Evolutionary conservation across 176 grass and related monocot genomes (phyloP), one percentile per base, ranked within the genome.

Genomic region (Guadua angustifolia): DNA sequence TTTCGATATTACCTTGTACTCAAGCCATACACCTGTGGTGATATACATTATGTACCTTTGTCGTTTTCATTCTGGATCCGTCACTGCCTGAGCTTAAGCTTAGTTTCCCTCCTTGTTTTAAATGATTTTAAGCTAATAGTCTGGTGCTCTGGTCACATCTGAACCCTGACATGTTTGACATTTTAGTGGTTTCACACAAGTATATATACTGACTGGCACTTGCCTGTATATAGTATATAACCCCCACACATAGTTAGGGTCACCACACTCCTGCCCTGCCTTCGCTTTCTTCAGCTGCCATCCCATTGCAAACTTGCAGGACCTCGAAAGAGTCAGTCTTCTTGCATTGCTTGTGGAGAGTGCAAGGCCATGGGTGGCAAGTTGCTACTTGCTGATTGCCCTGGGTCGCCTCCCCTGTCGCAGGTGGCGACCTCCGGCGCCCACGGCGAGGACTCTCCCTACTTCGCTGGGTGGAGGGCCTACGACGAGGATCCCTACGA

Each of bases 401-500:
- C 68, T 8, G 79, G 10, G 22, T 4, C 81, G 50, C 46, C 83
- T 53, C 45, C 85, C 4, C 78, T 94, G 68, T 97, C 94, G 0
- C 55, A 71, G 19, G 88, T 94, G 36, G 94, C 94, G 9, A 90
- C 85, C 17, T 92, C 94, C 8, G 33, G 56, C 12, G 60, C 83
- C 39, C 94, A 97, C 71, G 92, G 92, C 44, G 94, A 97, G 88
- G 94, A 97, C 70, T 97, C 94, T 0, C 92, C 94, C 1, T 97
- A 97, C 91, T 97, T 97, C 59, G 94, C 92, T 7, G 94, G 94
- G 12, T 97, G 92, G 94, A 97, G 83, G 77, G 91, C 92, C 75
- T 97, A 92, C 71, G 92, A 97, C 65, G 85, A 90, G 29, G 64
- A 97, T 79, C 92, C 94, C 50, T 97, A 94, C 82, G 87, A 97